A percentile compares a stretch with the other conserved stretches of the same genome.
Conservation (phyloP, 371 early-diverging fungal species). For the Choanephora cucurbitarum region DNA sequence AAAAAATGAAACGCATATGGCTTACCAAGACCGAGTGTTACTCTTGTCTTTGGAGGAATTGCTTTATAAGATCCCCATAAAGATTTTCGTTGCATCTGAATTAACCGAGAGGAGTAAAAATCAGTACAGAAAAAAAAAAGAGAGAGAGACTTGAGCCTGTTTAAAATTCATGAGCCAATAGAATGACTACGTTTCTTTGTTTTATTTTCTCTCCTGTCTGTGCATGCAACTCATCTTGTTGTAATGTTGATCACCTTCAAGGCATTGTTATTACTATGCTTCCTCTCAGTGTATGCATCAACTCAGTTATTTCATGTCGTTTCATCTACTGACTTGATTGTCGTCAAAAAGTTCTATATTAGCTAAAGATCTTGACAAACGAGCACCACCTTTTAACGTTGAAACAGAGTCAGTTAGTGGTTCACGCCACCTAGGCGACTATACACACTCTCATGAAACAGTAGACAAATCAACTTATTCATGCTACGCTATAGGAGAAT, state of each 20-base stretch:
- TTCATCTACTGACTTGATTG: too few species aligned
- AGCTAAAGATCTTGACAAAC: conserved; percentile 16
- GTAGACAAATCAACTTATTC: conserved; percentile 41
- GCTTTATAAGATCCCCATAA: conserved; percentile 53
- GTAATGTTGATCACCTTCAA: too few species aligned
- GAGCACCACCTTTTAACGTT: conserved; percentile 31
- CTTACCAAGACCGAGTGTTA: conserved; percentile 45
- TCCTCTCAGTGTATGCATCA: neutral
- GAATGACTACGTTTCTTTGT: neutral
- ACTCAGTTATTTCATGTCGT: conserved; percentile 2
- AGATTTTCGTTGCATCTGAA: conserved; percentile 50
- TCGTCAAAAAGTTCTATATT: neutral
- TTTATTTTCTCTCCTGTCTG: neutral
- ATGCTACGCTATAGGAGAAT: conserved; percentile 44
- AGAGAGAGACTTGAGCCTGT: neutral
- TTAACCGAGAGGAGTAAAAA: too few species aligned
- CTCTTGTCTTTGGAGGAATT: conserved; percentile 42
- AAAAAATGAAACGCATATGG: neutral
- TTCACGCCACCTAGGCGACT: conserved; percentile 34
- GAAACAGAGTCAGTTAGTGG: neutral
- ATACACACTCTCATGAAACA: conserved; percentile 50
- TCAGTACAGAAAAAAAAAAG: conserved; percentile 4
- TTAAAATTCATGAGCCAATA: neutral
- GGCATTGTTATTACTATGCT: too few species aligned
- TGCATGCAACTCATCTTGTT: neutral